phyloP scores from a whole-genome alignment of 192 early-diverging fungal species.

The Coemansia sp. region DNA sequence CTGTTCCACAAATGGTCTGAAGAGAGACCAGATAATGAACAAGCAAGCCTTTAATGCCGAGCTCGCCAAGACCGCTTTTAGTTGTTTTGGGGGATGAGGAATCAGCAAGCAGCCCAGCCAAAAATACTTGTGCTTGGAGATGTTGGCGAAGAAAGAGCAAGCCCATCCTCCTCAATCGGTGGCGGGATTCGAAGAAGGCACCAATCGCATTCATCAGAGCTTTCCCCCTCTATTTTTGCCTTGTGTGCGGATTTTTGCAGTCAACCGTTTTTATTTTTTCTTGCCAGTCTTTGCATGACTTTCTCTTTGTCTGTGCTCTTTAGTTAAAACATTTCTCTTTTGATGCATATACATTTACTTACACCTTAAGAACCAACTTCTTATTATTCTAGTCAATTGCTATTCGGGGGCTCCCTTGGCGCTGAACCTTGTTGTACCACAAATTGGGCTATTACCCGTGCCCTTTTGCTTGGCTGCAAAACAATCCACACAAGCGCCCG shows the following conservation, averaged over 20 bases:
- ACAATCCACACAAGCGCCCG: not conserved
- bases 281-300: slow-evolving; percentile 1
- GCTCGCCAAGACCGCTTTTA: too few species aligned
- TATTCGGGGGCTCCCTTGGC: not conserved
- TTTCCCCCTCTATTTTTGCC: too few species aligned
- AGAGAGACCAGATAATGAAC: too few species aligned
- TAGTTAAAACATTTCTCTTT: not conserved
- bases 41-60: too few species aligned
- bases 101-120: too few species aligned
- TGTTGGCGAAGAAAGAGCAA: too few species aligned
- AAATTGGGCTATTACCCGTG: not conserved
- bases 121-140: too few species aligned
- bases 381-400: slow-evolving; percentile 2
- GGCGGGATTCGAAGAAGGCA: too few species aligned
- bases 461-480: not conserved
- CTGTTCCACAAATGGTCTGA: too few species aligned
- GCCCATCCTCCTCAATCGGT: too few species aligned
- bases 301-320: slow-evolving; percentile 1
- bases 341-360: not conserved
- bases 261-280: slow-evolving; percentile 7
- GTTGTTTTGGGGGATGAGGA: too few species aligned
- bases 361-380: not conserved
- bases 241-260: too few species aligned
- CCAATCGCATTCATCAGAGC: not conserved
- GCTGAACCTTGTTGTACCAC: not conserved